Conservation (phyloP, 306 rosid species). For the Sophora flavescens region DNA sequence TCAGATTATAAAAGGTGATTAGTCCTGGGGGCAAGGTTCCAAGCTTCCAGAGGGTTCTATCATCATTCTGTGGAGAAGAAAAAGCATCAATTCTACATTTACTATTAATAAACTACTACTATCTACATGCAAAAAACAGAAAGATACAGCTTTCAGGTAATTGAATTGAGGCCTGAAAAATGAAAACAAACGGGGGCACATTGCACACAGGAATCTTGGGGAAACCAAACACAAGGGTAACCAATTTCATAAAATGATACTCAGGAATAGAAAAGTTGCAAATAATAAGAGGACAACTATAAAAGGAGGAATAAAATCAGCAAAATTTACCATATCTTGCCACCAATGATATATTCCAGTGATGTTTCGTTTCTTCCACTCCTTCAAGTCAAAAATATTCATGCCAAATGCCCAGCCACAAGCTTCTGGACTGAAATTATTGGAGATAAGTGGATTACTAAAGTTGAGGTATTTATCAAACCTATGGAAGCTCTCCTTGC, state of each 20-base stretch:
- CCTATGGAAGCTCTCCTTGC: conserved; percentile 99
- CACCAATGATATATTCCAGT: conserved; percentile 94
- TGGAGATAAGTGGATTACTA: conserved; percentile 82
- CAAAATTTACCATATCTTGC: conserved; percentile 85
- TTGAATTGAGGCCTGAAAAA: conserved; percentile 7
- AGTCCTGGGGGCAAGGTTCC: conserved; percentile 95
- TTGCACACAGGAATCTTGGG: conserved; percentile 21
- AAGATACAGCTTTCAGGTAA: conserved; percentile 23
- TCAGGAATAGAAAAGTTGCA: conserved; percentile 13
- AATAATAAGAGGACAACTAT: conserved; percentile 15
- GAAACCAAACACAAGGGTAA: conserved; percentile 23
- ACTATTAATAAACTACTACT: conserved; percentile 29
- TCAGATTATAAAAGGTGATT: conserved; percentile 90
- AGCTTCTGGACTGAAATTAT: conserved; percentile 87
- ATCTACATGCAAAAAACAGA: conserved; percentile 11
- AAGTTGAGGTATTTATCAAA: conserved; percentile 97
- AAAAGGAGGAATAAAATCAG: conserved; percentile 29
- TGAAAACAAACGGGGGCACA: neutral
- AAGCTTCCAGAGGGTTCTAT: conserved; percentile 97
- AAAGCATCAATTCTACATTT: conserved; percentile 43
- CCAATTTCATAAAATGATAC: conserved; percentile 33
- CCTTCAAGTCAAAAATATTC: conserved; percentile 95
- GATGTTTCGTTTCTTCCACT: conserved; percentile 90
- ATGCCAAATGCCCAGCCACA: conserved; percentile 99
- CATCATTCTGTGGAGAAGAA: conserved; percentile 78